Percentiles rank a stretch among this genome's conserved stretches.
These are phyloP conservation scores for Orbilia quercus DNA, from an alignment of 2,329 filamentous ascomycete species.

Conservation along the genomic window DNA sequence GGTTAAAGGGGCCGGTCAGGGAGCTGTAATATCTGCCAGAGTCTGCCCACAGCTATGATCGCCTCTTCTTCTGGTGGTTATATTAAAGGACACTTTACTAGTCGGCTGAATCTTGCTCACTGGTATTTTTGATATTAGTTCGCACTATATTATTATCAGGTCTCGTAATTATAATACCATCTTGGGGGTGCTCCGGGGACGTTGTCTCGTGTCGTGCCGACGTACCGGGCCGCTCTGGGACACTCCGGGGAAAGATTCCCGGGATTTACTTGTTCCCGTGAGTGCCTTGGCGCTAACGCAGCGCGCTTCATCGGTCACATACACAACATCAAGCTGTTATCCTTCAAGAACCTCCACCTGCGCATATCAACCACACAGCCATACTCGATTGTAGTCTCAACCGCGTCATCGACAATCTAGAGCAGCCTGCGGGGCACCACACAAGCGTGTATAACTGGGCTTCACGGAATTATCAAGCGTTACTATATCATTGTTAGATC, in stretches of 20 bases:
- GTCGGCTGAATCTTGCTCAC: conserved; percentile 18
- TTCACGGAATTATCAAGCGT: no score
- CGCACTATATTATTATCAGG: conserved; percentile 15
- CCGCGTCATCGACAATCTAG: no score
- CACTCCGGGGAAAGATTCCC: background rate
- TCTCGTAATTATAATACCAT: background rate
- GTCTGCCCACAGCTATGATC: conserved; percentile 12
- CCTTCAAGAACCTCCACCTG: no score
- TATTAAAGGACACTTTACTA: conserved; percentile 1
- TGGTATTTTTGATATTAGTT: conserved; percentile 23
- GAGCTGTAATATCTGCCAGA: no score
- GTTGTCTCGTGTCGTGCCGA: no score
- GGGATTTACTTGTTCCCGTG: background rate
- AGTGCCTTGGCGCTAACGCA: conserved; percentile 23
- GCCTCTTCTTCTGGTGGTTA: background rate
- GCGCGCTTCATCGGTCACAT: background rate
- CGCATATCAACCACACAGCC: no score
- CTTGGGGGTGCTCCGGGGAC: no score
- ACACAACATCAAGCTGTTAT: background rate
- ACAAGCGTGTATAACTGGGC: no score
- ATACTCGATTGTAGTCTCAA: no score
- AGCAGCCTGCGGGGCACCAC: no score
- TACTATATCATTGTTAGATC: no score
- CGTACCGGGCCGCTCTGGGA: background rate
- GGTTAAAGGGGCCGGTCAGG: background rate